phyloP scores from a whole-genome alignment of 805 yeast genomes.

The Diddensiella santjacobensis region DNA sequence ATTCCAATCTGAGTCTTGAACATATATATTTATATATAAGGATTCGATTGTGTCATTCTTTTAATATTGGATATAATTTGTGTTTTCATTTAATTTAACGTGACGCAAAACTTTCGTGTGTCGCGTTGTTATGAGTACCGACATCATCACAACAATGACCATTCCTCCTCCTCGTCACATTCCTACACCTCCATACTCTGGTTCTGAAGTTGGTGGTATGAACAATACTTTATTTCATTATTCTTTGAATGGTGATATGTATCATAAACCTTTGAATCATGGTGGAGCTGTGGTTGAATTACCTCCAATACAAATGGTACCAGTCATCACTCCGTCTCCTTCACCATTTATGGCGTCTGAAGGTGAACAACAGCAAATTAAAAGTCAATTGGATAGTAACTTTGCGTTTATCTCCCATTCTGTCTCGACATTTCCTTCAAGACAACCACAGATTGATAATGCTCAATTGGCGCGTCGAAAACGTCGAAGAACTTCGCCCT shows the following conservation, averaged over 20 bases:
- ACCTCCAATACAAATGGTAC: neutral
- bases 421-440: slow-evolving; percentile 77
- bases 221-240: too few species aligned
- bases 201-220: too few species aligned
- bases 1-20: too few species aligned
- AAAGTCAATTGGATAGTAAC: slow-evolving; percentile 5
- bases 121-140: too few species aligned
- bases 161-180: neutral
- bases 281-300: neutral
- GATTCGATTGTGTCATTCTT: too few species aligned
- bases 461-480: slow-evolving; percentile 92
- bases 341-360: slow-evolving; percentile 14
- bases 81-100: neutral
- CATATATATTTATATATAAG: too few species aligned
- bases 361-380: slow-evolving; percentile 6
- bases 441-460: slow-evolving; percentile 77
- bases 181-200: slow-evolving; percentile 2
- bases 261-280: too few species aligned
- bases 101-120: neutral
- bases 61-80: too few species aligned
- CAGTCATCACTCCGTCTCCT: slow-evolving; percentile 11
- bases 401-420: slow-evolving; percentile 89
- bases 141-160: neutral
- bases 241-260: too few species aligned
- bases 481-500: slow-evolving; percentile 90